Evolutionary conservation across 805 yeast genomes (phyloP).

Genomic region (Naumovozyma castellii): DNA sequence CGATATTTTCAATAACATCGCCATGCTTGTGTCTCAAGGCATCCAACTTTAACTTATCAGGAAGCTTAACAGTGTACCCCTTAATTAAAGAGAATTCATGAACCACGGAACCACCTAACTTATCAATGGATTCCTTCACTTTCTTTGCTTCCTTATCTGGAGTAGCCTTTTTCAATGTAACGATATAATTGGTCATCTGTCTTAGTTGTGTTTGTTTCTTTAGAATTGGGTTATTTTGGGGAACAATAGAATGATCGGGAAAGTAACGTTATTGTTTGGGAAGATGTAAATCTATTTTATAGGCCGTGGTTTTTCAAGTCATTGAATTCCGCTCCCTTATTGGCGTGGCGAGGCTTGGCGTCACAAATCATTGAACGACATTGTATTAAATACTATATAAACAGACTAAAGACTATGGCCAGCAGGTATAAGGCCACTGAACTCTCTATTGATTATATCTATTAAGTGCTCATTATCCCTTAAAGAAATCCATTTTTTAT

Average conservation of each 20-base stretch:
- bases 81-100: constrained; percentile 40
- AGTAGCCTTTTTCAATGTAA: constrained; percentile 4
- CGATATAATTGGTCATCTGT: constrained; percentile 3
- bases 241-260: too few species aligned
- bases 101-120: constrained; percentile 36
- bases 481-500: constrained; percentile 68
- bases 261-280: too few species aligned
- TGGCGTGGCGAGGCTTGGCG: too few species aligned
- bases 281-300: too few species aligned
- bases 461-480: constrained; percentile 49
- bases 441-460: constrained; percentile 43
- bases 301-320: too few species aligned
- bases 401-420: background rate
- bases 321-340: too few species aligned
- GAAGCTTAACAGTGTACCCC: constrained; percentile 38
- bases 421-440: constrained; percentile 20
- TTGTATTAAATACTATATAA: too few species aligned
- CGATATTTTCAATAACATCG: constrained; percentile 3
- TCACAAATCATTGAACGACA: too few species aligned
- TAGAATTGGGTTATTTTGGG: background rate
- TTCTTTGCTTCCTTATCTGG: constrained; percentile 8
- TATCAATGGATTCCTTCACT: constrained; percentile 29
- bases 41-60: constrained; percentile 14
- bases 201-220: background rate
- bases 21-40: constrained; percentile 2